phyloP scores from a whole-genome alignment of 495 filamentous ascomycete species.

The Poronia punctata region DNA sequence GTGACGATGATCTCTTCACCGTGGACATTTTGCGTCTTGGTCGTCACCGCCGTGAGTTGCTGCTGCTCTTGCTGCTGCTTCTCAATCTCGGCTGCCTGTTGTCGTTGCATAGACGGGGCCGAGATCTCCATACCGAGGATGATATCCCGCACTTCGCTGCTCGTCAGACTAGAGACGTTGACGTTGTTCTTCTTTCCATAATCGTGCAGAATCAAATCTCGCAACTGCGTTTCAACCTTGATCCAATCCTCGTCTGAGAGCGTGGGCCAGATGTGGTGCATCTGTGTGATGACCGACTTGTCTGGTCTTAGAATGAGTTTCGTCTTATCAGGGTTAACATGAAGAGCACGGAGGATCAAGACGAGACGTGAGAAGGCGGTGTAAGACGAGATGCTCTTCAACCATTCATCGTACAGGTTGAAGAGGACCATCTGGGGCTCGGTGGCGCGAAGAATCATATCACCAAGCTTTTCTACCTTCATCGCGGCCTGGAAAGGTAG shows the following conservation, averaged over 20 bases:
- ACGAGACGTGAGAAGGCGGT: slow-evolving; percentile 97
- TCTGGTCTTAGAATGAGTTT: slow-evolving; percentile 96
- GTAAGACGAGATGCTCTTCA: slow-evolving; percentile 97
- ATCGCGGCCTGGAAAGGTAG: slow-evolving; percentile 99
- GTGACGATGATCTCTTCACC: slow-evolving; percentile 98
- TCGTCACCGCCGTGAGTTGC: slow-evolving; percentile 94
- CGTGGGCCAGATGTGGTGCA: slow-evolving; percentile 98
- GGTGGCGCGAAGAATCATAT: slow-evolving; percentile 97
- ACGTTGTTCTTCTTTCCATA: slow-evolving; percentile 99
- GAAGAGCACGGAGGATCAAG: slow-evolving; percentile 88
- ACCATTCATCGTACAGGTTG: slow-evolving; percentile 98
- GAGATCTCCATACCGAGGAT: slow-evolving; percentile 99
- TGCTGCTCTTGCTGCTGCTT: slow-evolving; percentile 97
- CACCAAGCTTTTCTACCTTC: slow-evolving; percentile 98
- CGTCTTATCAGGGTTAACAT: slow-evolving; percentile 97
- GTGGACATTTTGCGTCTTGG: slow-evolving; percentile 95
- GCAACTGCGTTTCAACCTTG: slow-evolving; percentile 92
- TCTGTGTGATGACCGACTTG: slow-evolving; percentile 96
- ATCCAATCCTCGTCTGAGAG: slow-evolving; percentile 97
- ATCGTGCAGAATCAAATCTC: slow-evolving; percentile 94
- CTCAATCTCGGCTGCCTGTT: slow-evolving; percentile 98
- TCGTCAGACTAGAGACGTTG: slow-evolving; percentile 93
- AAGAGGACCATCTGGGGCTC: slow-evolving; percentile 99
- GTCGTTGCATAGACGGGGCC: slow-evolving; percentile 94
- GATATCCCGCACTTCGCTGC: slow-evolving; percentile 94